phyloP scores from a whole-genome alignment of 1,139 yeast genomes.

The Martiniozyma asiatica region DNA sequence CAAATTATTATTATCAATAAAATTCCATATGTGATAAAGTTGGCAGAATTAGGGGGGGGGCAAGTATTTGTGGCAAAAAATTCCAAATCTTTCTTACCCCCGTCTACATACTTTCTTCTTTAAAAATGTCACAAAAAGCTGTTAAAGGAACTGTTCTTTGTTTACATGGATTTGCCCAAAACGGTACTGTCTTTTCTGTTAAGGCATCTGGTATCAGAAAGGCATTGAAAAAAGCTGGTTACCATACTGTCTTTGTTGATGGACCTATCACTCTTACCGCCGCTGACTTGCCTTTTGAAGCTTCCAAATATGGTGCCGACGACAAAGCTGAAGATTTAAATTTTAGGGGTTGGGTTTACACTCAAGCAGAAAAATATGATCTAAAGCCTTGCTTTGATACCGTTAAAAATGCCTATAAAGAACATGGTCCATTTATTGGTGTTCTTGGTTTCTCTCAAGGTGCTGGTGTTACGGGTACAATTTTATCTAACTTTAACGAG shows the following conservation, averaged over 20 bases:
- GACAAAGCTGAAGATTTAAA: conserved; percentile 31
- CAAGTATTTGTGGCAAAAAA: no score
- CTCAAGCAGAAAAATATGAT: conserved; percentile 25
- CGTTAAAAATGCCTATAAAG: conserved; percentile 42
- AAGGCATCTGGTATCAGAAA: conserved; percentile 74
- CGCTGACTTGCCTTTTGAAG: conserved; percentile 58
- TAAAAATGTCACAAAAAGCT: conserved; percentile 12
- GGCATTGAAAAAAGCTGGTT: conserved; percentile 49
- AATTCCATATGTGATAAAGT: no score
- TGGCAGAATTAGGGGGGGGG: no score
- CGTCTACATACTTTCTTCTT: conserved; percentile 1
- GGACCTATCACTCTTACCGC: conserved; percentile 59
- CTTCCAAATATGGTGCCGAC: conserved; percentile 17
- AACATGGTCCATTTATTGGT: conserved; percentile 82
- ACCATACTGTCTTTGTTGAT: conserved; percentile 64
- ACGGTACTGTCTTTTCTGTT: conserved; percentile 61
- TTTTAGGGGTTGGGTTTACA: conserved; percentile 47
- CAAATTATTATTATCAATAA: no score
- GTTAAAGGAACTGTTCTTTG: conserved; percentile 22
- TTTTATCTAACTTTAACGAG: conserved; percentile 31
- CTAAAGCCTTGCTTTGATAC: conserved; percentile 35
- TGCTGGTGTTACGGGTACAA: conserved; percentile 64
- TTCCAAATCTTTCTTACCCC: conserved; percentile 5
- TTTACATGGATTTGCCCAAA: conserved; percentile 37
- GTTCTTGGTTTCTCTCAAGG: conserved; percentile 90